Evolutionary conservation across 169 alveolate species (phyloP).

Genomic region (Perkinsus marinus): DNA sequence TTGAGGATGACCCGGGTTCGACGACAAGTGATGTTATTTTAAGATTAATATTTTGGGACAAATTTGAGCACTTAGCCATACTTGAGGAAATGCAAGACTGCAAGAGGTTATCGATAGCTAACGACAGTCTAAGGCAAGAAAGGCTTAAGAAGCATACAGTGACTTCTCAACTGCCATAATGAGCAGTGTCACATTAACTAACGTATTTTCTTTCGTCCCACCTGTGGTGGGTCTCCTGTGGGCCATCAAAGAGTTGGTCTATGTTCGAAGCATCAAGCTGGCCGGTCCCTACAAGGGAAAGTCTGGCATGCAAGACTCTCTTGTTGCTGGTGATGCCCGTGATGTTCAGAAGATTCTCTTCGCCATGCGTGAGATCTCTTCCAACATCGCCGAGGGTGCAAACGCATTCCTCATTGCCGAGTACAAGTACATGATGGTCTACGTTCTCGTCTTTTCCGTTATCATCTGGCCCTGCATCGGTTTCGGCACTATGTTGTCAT

Average conservation of each 20-base stretch:
- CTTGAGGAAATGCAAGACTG: neutral
- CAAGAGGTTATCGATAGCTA: neutral
- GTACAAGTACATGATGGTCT: conserved; percentile 54
- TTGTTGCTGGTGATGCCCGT: neutral
- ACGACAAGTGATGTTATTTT: no score
- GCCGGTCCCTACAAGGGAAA: neutral
- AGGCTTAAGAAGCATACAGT: neutral
- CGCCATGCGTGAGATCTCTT: conserved; percentile 43
- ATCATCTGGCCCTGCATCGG: conserved; percentile 18
- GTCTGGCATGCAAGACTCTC: neutral
- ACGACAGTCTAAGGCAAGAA: neutral
- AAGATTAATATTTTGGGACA: no score
- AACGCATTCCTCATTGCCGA: conserved; percentile 65
- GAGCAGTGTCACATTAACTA: neutral
- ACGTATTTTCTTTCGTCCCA: neutral
- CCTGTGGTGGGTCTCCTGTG: neutral
- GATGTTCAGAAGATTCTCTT: conserved; percentile 26
- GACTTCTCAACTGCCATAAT: neutral
- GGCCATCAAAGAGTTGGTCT: neutral
- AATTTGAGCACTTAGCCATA: neutral
- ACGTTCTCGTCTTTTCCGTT: conserved; percentile 51
- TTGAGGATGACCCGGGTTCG: no score
- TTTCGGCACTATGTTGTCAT: conserved; percentile 55
- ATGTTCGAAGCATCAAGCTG: neutral
- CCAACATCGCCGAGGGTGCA: conserved; percentile 68